Base-by-base conservation (phyloP, 1,139 yeast species). In the Candida sanyaensis region DNA sequence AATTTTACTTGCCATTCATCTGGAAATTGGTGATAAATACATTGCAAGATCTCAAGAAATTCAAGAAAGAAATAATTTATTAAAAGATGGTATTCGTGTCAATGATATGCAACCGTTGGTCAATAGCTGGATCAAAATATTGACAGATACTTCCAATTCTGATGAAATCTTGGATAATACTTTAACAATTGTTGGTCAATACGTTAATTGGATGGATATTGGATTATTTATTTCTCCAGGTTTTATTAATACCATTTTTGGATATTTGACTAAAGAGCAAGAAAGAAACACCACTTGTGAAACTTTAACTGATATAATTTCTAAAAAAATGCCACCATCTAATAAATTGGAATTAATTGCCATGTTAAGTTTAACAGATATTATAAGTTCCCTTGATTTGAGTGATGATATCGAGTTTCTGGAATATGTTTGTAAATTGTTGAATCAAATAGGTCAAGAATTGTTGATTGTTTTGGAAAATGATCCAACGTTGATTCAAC, bases 151-250 rank as follows among this genome's bases (percentile, higher is more conserved):
- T 36, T 49, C 57, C 23, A 41, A 55, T 23, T 53, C 76, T 8
- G 63, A 62, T 37, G 87, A 79, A 21, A 80, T 86, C 42, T 63
- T 86, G 48, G 81, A 79, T 51, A 78, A 80, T 49, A 72, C 84
- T n/a, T 74, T 90, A 48, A 75, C 76, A 47, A 84, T 84, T 48
- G 80, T 93, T 48, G 98, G 97, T 6, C 83, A 84, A 23, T 95
- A 88, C 77, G 88, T 91, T 28, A 86, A 92, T 29, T 95, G 99
- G 99, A 90, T 93, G 67, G 99, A 95, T 61, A 88, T 93, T 53
- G 76, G 84, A 29, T 72, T 93, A 52, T 85, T 95, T 51, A 81
- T 92, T 32, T 83, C 84, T 45, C 80, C 84, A 21, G 81, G 81
- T 39, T 86, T 83, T 59, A 76, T 91, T 56, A 73, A 76, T 43